These are phyloP conservation scores for Saccharomycopsis javanensis DNA, from an alignment of 805 yeast genomes.

Conservation along the genomic window DNA sequence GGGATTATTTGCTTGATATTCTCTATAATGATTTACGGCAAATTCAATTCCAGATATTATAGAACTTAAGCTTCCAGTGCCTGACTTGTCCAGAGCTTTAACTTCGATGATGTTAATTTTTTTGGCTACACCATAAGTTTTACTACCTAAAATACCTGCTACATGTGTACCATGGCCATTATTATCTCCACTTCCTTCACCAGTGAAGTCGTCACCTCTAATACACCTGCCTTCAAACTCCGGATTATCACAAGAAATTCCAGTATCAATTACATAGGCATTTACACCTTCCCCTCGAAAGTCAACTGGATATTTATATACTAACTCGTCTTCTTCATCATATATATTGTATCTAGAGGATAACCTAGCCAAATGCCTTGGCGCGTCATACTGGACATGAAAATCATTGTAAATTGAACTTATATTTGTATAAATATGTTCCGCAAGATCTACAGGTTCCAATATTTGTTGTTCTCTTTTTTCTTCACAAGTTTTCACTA, in stretches of 20 bases:
- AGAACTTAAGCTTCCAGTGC: constrained; percentile 61
- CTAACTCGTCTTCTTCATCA: constrained; percentile 23
- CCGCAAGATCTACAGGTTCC: constrained; percentile 12
- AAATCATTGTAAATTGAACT: constrained; percentile 14
- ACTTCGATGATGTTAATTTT: constrained; percentile 54
- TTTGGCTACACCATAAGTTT: constrained; percentile 76
- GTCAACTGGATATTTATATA: constrained; percentile 40
- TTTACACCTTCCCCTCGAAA: constrained; percentile 50
- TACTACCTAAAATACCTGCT: constrained; percentile 79
- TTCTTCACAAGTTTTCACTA: constrained; percentile 45
- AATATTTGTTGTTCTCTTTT: constrained; percentile 18
- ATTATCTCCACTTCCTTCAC: constrained; percentile 53
- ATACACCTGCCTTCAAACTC: constrained; percentile 55
- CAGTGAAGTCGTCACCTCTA: constrained; percentile 53
- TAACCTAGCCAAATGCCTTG: constrained; percentile 58
- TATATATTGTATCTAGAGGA: constrained; percentile 18
- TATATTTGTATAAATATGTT: neutral
- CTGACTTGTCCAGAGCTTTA: constrained; percentile 58
- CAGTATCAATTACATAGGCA: constrained; percentile 80
- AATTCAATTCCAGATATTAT: constrained; percentile 60
- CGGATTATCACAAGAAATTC: constrained; percentile 53
- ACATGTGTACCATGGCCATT: constrained; percentile 94
- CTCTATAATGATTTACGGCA: constrained; percentile 48
- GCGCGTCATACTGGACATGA: constrained; percentile 37
- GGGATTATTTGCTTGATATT: neutral